Percentiles rank a stretch among this genome's conserved stretches.
Conservation (phyloP, 257 asterid genomes). For the Solanum chmielewskii region DNA sequence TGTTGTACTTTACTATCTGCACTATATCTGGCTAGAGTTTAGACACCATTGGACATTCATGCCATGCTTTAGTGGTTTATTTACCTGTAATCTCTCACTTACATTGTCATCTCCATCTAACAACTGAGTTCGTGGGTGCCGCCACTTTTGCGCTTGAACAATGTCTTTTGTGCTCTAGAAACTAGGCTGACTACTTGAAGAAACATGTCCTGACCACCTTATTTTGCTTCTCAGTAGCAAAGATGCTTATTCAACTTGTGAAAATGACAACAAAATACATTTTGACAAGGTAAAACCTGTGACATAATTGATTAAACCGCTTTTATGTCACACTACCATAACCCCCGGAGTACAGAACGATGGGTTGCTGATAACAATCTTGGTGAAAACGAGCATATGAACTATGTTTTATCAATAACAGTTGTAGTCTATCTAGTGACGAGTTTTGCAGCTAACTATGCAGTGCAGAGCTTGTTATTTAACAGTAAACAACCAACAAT, state of each 20-base stretch:
- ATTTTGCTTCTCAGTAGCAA: slow-evolving; percentile 22
- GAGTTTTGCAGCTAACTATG: not conserved
- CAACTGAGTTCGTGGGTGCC: not conserved
- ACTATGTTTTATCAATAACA: too few relatives aligned
- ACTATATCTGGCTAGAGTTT: not conserved
- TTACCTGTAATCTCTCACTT: slow-evolving; percentile 14
- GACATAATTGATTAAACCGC: not conserved
- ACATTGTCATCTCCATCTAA: slow-evolving; percentile 2
- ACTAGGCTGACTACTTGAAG: slow-evolving; percentile 33
- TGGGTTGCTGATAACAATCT: not conserved
- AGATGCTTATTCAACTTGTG: not conserved
- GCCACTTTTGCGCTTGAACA: not conserved
- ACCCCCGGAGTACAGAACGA: not conserved
- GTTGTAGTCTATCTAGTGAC: not conserved
- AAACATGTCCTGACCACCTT: slow-evolving; percentile 25
- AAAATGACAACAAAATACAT: not conserved
- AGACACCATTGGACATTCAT: not conserved
- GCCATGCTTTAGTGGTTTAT: not conserved
- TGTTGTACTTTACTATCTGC: not conserved
- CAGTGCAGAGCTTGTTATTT: not conserved
- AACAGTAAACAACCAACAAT: too few relatives aligned
- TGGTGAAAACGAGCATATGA: not conserved
- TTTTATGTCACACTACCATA: not conserved
- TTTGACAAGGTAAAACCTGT: not conserved
- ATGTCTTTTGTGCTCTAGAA: slow-evolving; percentile 15